Conservation (phyloP, 1,284 basidiomycete genomes). For the Heterobasidion occidentale region DNA sequence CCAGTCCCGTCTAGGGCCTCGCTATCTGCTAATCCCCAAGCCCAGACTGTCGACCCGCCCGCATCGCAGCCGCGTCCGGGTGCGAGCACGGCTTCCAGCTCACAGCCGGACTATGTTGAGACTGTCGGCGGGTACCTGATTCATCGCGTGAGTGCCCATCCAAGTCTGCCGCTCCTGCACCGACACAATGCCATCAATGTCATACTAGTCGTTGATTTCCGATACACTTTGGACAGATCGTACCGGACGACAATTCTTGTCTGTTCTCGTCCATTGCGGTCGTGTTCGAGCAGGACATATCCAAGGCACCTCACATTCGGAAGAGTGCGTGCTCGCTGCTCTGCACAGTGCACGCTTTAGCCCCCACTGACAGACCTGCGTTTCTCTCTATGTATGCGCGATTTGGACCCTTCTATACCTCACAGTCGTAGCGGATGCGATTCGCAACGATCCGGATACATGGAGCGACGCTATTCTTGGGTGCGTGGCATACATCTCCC, state of each 20-base stretch:
- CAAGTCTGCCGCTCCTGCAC: not conserved
- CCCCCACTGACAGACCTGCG: constrained; percentile 1
- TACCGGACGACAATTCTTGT: constrained; percentile 92
- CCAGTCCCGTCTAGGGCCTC: constrained; percentile 11
- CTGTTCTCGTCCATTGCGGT: constrained; percentile 83
- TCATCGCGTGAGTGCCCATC: constrained; percentile 46
- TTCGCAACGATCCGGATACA: constrained; percentile 57
- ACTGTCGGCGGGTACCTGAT: constrained; percentile 59
- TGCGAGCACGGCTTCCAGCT: not conserved
- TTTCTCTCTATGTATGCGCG: not conserved
- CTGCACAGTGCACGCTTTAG: not conserved
- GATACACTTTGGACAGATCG: constrained; percentile 40
- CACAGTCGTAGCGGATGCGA: constrained; percentile 76
- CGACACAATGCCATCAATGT: not conserved
- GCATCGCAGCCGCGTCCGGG: not conserved
- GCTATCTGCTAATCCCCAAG: constrained; percentile 8
- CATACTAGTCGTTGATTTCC: not conserved
- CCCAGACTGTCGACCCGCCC: constrained; percentile 1
- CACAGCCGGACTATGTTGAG: constrained; percentile 49
- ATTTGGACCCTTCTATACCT: not conserved
- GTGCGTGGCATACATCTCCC: constrained; percentile 30
- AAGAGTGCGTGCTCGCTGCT: constrained; percentile 38
- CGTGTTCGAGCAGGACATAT: constrained; percentile 75
- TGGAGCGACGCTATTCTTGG: constrained; percentile 84
- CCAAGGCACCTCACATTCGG: constrained; percentile 57